Percentiles rank a stretch among this genome's conserved stretches.
Conservation (phyloP, 1,284 basidiomycete genomes). For the Malassezia nana region DNA sequence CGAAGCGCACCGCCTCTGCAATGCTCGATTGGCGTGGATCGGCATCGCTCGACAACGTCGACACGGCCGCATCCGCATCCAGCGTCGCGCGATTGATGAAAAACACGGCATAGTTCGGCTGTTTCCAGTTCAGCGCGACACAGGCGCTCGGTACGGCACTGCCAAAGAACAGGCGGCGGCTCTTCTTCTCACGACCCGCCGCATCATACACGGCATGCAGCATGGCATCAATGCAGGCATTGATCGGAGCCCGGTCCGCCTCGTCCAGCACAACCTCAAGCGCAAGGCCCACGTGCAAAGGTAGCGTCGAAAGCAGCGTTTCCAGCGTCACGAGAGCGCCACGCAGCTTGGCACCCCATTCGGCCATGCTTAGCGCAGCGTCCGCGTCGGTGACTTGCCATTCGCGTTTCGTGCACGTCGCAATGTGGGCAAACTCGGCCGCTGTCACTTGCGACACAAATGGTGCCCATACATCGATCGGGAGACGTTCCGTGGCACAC, state of each 20-base stretch:
- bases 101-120: conserved; percentile 95
- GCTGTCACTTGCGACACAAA: conserved; percentile 73
- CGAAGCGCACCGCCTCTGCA: conserved; percentile 83
- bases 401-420: conserved; percentile 43
- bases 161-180: conserved; percentile 41
- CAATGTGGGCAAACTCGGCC: conserved; percentile 65
- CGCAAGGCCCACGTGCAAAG: conserved; percentile 29
- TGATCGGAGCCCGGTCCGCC: conserved; percentile 38
- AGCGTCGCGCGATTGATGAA: conserved; percentile 64
- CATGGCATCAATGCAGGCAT: conserved; percentile 43
- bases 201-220: conserved; percentile 45
- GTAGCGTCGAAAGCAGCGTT: conserved; percentile 25
- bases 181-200: conserved; percentile 30
- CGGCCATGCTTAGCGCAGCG: conserved; percentile 18
- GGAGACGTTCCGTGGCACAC: conserved; percentile 63
- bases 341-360: conserved; percentile 31
- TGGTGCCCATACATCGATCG: conserved; percentile 63
- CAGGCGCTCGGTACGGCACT: conserved; percentile 42
- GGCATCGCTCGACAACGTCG: conserved; percentile 50
- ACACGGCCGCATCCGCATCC: conserved; percentile 21
- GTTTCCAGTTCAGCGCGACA: conserved; percentile 91
- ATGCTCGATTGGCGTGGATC: conserved; percentile 61
- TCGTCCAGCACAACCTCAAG: conserved; percentile 30
- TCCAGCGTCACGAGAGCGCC: conserved; percentile 29
- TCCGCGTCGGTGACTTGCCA: conserved; percentile 18